Evolutionary conservation across 208 protist species (phyloP), one percentile per base, ranked within the genome.

Genomic region (Leishmania guyanensis): DNA sequence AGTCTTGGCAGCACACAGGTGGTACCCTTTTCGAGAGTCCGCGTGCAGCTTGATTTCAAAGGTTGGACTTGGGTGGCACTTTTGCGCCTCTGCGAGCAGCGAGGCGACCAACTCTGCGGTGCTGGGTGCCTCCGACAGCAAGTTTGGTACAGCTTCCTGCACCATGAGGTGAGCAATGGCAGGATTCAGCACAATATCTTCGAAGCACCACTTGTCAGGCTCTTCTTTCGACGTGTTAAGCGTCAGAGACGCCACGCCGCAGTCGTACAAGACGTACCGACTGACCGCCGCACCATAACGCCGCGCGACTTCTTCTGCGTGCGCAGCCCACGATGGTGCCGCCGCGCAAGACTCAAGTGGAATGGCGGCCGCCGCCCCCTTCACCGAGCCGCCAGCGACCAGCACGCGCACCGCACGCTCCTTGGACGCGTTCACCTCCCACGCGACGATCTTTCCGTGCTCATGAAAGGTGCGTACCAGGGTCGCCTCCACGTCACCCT

Each of bases 21-120:
- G 88, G 77, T 96, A 95, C 3, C 92, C 92, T 69, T 89, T 89
- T 9, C 88, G 80, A 9, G 85, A 87, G 66, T 91, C 81, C 29
- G 75, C 82, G 76, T 87, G 81, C 70, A 93, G 83, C 17, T 66
- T 64, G 53, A 93, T 81, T 60, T 78, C 53, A 62, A 84, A 93
- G 62, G 65, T 79, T 3, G 82, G 83, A 6, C 76, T 70, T 3
- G 77, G 79, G 77, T 84, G 68, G 14, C 48, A n/a, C 48, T n/a
- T 46, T 62, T 46, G 54, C 26, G 81, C 85, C 66, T 89, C 83
- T 17, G 58, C 77, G 26, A 86, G 46, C 20, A 88, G 3, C 8
- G 66, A 78, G 8, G 69, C 51, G 29, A 86, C 51, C 60, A 87
- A 66, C 68, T 53, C 39, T 10, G 75, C 14, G 22, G 46, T 33